Conservation (phyloP, 1,284 basidiomycete species). For the Malassezia pachydermatis region DNA sequence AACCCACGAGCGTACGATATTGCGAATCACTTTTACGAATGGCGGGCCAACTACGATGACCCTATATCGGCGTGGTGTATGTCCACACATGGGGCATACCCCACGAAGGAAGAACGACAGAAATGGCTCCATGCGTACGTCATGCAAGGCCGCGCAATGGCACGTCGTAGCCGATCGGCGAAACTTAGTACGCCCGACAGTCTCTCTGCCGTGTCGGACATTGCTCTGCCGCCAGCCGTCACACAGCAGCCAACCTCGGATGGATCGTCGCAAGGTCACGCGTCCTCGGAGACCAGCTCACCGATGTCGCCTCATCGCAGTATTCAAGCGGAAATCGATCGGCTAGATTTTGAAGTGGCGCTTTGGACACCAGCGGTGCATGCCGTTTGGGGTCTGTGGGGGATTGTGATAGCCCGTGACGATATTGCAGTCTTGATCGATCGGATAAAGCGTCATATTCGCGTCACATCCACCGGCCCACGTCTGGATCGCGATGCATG, state of each 20-base stretch:
- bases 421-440: slow-evolving; percentile 28
- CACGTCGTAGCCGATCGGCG: slow-evolving; percentile 4
- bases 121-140: slow-evolving; percentile 45
- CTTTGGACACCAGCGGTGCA: slow-evolving; percentile 41
- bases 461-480: not conserved
- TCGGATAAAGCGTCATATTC: slow-evolving; percentile 18
- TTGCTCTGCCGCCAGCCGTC: slow-evolving; percentile 24
- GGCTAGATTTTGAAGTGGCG: slow-evolving; percentile 37
- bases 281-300: slow-evolving; percentile 1
- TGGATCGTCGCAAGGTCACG: not conserved
- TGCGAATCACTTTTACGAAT: slow-evolving; percentile 45
- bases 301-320: slow-evolving; percentile 17
- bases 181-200: slow-evolving; percentile 19
- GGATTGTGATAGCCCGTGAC: slow-evolving; percentile 39
- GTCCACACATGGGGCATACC: slow-evolving; percentile 34
- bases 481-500: not conserved
- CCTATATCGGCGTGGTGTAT: slow-evolving; percentile 32
- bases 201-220: slow-evolving; percentile 21
- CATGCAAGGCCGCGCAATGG: slow-evolving; percentile 36
- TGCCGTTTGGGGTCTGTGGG: slow-evolving; percentile 45
- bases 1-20: slow-evolving; percentile 43
- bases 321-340: slow-evolving; percentile 31
- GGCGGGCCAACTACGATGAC: slow-evolving; percentile 42
- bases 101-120: slow-evolving; percentile 28
- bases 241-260: not conserved